Evolutionary conservation across 208 protist species (phyloP).

Genomic region (Acanthamoeba culbertsoni): DNA sequence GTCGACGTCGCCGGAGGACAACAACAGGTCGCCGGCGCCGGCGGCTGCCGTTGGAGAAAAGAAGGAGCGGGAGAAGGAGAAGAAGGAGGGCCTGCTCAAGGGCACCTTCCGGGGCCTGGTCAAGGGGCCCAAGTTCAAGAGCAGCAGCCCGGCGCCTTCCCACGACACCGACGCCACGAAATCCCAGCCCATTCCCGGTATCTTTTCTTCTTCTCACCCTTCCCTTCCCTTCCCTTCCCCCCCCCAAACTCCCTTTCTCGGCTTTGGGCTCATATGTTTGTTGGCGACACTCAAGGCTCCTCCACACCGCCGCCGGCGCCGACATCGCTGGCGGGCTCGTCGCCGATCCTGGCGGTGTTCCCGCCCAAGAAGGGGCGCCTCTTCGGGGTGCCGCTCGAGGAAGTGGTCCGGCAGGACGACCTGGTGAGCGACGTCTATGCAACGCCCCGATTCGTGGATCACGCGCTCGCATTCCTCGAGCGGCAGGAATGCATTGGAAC

Average conservation of each 20-base stretch:
- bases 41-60: not conserved
- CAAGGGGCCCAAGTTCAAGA: not conserved
- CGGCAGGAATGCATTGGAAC: not conserved
- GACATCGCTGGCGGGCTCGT: not conserved
- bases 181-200: too few relatives aligned
- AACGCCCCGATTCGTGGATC: not conserved
- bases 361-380: not conserved
- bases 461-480: not conserved
- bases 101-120: not conserved
- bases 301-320: too few relatives aligned
- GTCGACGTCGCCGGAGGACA: not conserved
- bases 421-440: not conserved
- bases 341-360: not conserved
- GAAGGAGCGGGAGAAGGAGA: not conserved
- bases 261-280: too few relatives aligned
- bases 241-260: too few relatives aligned
- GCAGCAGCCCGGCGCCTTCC: not conserved
- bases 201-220: not conserved
- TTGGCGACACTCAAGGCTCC: too few relatives aligned
- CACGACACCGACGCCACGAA: not conserved
- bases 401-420: not conserved
- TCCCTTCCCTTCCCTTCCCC: too few relatives aligned
- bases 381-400: not conserved
- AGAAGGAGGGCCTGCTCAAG: not conserved
- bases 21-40: not conserved